These are phyloP conservation scores for Trichosporon ovoides DNA, from an alignment of 1,284 basidiomycete genomes.

Conservation along the genomic window DNA sequence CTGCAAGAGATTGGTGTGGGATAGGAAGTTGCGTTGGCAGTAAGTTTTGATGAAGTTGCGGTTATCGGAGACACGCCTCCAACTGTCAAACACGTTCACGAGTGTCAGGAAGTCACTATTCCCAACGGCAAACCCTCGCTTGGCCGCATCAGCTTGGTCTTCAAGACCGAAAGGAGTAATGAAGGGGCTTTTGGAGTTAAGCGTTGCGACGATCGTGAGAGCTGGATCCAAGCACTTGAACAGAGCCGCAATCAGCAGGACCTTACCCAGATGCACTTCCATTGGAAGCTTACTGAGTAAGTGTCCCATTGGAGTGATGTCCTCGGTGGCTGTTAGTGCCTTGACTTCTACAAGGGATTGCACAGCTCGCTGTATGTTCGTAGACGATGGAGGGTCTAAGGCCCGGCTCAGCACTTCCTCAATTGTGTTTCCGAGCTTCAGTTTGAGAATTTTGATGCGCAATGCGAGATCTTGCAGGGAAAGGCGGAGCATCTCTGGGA, in stretches of 20 bases:
- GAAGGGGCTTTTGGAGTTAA: constrained; percentile 93
- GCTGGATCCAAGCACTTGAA: constrained; percentile 93
- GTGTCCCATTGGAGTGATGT: constrained; percentile 92
- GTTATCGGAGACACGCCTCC: constrained; percentile 74
- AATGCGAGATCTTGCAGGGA: constrained; percentile 91
- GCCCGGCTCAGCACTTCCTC: constrained; percentile 85
- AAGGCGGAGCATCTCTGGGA: constrained; percentile 92
- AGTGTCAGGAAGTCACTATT: constrained; percentile 96
- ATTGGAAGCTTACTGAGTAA: constrained; percentile 85
- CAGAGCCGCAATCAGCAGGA: constrained; percentile 76
- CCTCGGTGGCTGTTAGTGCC: constrained; percentile 74
- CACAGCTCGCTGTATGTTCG: constrained; percentile 89
- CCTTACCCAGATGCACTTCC: constrained; percentile 92
- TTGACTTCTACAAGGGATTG: constrained; percentile 82
- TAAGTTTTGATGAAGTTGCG: constrained; percentile 61
- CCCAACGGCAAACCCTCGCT: constrained; percentile 70
- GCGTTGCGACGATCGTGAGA: constrained; percentile 85
- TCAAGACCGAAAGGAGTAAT: constrained; percentile 83
- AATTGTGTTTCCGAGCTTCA: constrained; percentile 78
- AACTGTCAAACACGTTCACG: constrained; percentile 82
- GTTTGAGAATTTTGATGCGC: constrained; percentile 94
- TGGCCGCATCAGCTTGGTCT: constrained; percentile 78
- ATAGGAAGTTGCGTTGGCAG: constrained; percentile 78
- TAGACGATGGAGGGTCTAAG: constrained; percentile 78
- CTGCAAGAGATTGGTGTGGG: constrained; percentile 88